Evolutionary conservation across 1,284 basidiomycete species (phyloP).

Genomic region (Blastosporella zonata): DNA sequence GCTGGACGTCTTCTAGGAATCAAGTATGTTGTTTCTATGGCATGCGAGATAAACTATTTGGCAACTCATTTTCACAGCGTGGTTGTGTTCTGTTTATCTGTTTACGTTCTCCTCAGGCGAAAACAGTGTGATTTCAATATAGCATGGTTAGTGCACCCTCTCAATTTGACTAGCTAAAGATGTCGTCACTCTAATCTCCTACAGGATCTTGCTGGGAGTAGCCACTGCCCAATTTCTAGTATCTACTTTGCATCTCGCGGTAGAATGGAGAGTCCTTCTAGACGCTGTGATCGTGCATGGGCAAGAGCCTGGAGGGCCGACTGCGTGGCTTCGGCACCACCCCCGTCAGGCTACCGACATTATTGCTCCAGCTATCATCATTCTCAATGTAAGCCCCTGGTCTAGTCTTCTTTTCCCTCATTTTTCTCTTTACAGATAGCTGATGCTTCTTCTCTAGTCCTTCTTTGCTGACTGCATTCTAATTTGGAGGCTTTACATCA

Average conservation of each 20-base stretch:
- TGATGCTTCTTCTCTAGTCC: background rate
- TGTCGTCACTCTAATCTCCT: too few relatives aligned
- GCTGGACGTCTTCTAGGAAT: background rate
- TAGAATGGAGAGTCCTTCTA: constrained; percentile 11
- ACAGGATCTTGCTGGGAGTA: constrained; percentile 10
- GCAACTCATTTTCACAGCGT: background rate
- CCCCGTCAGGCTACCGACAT: constrained; percentile 5
- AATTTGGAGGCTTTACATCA: constrained; percentile 23
- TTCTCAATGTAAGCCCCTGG: constrained; percentile 13
- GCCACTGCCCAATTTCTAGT: constrained; percentile 17
- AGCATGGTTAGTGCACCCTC: background rate
- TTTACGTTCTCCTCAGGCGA: constrained; percentile 6
- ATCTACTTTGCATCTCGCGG: constrained; percentile 16
- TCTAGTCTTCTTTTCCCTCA: background rate
- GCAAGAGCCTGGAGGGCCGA: constrained; percentile 6
- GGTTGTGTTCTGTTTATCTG: constrained; percentile 1
- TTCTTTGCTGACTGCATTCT: constrained; percentile 22
- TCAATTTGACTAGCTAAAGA: background rate
- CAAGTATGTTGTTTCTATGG: background rate
- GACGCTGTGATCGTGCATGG: constrained; percentile 16
- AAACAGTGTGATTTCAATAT: background rate
- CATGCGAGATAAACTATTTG: background rate
- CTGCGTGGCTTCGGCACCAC: constrained; percentile 9
- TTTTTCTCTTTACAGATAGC: background rate
- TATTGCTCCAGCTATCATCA: constrained; percentile 8